Evolutionary conservation across 2,329 filamentous ascomycete species (phyloP).

Genomic region (Calonectria honghensis): DNA sequence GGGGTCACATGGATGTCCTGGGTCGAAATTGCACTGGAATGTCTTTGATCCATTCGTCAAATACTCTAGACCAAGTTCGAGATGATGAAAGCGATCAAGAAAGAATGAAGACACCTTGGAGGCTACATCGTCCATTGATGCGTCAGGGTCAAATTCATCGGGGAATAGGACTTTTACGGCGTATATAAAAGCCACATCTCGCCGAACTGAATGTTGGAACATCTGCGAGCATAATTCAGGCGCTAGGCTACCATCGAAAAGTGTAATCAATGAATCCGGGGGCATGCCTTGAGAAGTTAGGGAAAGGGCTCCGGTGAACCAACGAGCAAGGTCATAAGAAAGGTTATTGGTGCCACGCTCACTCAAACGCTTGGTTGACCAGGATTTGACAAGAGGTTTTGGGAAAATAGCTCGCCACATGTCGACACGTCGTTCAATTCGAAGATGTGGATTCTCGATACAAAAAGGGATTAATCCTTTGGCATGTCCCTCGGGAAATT

Average conservation of each 20-base stretch:
- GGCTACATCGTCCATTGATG: too few species aligned
- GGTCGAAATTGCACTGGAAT: too few species aligned
- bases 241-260: not conserved
- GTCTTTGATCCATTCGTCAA: not conserved
- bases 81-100: not conserved
- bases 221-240: not conserved
- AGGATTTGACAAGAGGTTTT: too few species aligned
- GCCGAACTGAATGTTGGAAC: not conserved
- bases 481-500: not conserved
- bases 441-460: constrained; percentile 38
- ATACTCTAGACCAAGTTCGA: not conserved
- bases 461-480: constrained; percentile 23
- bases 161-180: not conserved
- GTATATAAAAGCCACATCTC: not conserved
- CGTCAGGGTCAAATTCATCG: too few species aligned
- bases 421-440: constrained; percentile 35
- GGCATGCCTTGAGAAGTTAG: not conserved
- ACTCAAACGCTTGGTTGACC: too few species aligned
- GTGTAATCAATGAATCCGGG: not conserved
- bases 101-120: not conserved
- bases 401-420: constrained; percentile 17
- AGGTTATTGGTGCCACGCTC: too few species aligned
- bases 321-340: not conserved
- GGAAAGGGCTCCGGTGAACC: not conserved
- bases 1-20: too few species aligned